These are phyloP conservation scores for Flammula alnicola DNA, from an alignment of 1,284 basidiomycete genomes.

Conservation along the genomic window DNA sequence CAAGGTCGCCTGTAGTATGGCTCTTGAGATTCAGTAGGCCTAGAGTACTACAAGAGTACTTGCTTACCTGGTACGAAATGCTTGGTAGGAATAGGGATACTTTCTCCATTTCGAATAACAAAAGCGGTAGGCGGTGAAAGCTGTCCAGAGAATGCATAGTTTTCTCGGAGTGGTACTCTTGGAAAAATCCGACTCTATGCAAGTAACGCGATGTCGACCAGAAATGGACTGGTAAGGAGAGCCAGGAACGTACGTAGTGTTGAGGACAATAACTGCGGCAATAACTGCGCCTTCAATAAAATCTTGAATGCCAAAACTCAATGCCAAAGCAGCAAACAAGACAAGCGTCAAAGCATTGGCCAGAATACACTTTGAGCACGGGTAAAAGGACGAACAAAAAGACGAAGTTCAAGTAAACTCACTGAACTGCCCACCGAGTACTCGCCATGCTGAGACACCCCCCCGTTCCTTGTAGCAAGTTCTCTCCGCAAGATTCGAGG, in stretches of 20 bases:
- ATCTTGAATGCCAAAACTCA: constrained; percentile 66
- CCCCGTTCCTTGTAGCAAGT: constrained; percentile 38
- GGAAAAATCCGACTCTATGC: constrained; percentile 51
- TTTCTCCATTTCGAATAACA: constrained; percentile 58
- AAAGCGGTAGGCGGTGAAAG: constrained; percentile 66
- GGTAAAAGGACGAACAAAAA: neutral
- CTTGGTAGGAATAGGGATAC: constrained; percentile 55
- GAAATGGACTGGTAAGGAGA: neutral
- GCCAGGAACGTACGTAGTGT: constrained; percentile 36
- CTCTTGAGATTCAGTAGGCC: neutral
- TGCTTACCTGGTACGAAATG: constrained; percentile 60
- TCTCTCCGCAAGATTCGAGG: constrained; percentile 38
- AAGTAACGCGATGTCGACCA: constrained; percentile 1
- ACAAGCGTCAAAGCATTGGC: constrained; percentile 45
- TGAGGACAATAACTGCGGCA: constrained; percentile 62
- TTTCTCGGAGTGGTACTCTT: constrained; percentile 60
- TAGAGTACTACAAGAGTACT: neutral
- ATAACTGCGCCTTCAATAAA: constrained; percentile 73
- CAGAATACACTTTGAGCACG: constrained; percentile 13
- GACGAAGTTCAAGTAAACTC: constrained; percentile 16
- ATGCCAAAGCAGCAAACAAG: constrained; percentile 61
- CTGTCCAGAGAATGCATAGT: constrained; percentile 60
- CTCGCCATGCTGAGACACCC: constrained; percentile 37
- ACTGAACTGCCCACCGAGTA: constrained; percentile 41
- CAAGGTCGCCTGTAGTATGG: constrained; percentile 46